A percentile compares a stretch with the other conserved stretches of the same genome.
These are phyloP conservation scores for Macaranga tanarius DNA, from an alignment of 441 rosid genomes.

Conservation along the genomic window DNA sequence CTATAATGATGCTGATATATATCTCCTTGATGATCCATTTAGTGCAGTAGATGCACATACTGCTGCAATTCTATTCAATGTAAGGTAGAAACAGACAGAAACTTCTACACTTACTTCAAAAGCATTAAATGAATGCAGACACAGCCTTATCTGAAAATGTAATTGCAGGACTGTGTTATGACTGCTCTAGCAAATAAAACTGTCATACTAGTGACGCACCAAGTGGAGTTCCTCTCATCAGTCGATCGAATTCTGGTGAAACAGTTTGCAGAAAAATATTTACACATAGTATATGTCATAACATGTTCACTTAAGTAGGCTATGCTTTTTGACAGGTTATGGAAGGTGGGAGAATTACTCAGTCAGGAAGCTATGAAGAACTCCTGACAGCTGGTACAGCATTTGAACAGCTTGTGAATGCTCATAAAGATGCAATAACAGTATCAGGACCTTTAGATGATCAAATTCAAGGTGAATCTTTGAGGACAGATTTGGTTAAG, in stretches of 20 bases:
- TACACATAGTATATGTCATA: background rate
- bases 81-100: slow-evolving; percentile 26
- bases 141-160: background rate
- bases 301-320: background rate
- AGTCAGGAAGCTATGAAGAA: slow-evolving; percentile 65
- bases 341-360: slow-evolving; percentile 66
- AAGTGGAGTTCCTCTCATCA: slow-evolving; percentile 84
- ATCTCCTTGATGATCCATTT: slow-evolving; percentile 84
- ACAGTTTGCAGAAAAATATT: background rate
- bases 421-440: slow-evolving; percentile 66
- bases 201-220: slow-evolving; percentile 85
- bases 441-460: slow-evolving; percentile 18
- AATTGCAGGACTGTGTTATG: slow-evolving; percentile 75
- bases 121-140: background rate
- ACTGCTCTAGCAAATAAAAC: slow-evolving; percentile 58
- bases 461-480: slow-evolving; percentile 29
- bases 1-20: slow-evolving; percentile 73
- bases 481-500: slow-evolving; percentile 22
- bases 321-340: slow-evolving; percentile 48
- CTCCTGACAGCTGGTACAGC: slow-evolving; percentile 67
- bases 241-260: slow-evolving; percentile 73
- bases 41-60: slow-evolving; percentile 90
- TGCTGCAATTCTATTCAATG: slow-evolving; percentile 70
- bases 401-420: slow-evolving; percentile 74
- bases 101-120: background rate